A percentile compares a stretch with the other conserved stretches of the same genome.
These are phyloP conservation scores for Pythium chondricola DNA, from an alignment of 352 stramenopile genomes.

Conservation along the genomic window DNA sequence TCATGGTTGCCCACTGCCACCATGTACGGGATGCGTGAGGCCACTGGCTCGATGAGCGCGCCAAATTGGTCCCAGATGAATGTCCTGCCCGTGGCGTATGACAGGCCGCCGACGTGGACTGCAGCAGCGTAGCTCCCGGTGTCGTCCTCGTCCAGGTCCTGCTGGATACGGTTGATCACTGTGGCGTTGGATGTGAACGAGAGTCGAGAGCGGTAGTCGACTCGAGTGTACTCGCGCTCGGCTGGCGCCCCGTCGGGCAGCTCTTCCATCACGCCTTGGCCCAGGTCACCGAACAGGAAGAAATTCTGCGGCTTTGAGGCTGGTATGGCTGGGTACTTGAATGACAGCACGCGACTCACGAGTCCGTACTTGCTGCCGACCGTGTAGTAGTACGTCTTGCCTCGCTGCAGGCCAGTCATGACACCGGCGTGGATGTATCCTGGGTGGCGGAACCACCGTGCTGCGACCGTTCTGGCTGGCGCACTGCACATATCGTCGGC, in stretches of 20 bases:
- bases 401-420: slow-evolving; percentile 18
- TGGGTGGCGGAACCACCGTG: slow-evolving; percentile 27
- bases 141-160: slow-evolving; percentile 20
- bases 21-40: slow-evolving; percentile 64
- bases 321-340: slow-evolving; percentile 19
- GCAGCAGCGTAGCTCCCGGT: slow-evolving; percentile 34
- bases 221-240: slow-evolving; percentile 14
- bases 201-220: slow-evolving; percentile 13
- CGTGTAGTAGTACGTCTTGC: slow-evolving; percentile 25
- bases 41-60: slow-evolving; percentile 66
- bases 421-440: slow-evolving; percentile 29
- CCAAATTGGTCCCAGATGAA: slow-evolving; percentile 79
- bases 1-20: slow-evolving; percentile 37
- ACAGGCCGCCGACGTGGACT: slow-evolving; percentile 73
- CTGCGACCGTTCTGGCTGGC: slow-evolving; percentile 10
- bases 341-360: slow-evolving; percentile 18
- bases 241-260: background rate
- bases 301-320: slow-evolving; percentile 14
- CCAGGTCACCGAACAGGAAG: slow-evolving; percentile 29
- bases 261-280: slow-evolving; percentile 12
- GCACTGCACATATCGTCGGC: slow-evolving; percentile 23
- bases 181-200: slow-evolving; percentile 18
- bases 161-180: slow-evolving; percentile 30
- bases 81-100: slow-evolving; percentile 56
- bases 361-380: slow-evolving; percentile 31